Conservation (phyloP, 1,139 yeast species). For the Zygosaccharomyces sapae region DNA sequence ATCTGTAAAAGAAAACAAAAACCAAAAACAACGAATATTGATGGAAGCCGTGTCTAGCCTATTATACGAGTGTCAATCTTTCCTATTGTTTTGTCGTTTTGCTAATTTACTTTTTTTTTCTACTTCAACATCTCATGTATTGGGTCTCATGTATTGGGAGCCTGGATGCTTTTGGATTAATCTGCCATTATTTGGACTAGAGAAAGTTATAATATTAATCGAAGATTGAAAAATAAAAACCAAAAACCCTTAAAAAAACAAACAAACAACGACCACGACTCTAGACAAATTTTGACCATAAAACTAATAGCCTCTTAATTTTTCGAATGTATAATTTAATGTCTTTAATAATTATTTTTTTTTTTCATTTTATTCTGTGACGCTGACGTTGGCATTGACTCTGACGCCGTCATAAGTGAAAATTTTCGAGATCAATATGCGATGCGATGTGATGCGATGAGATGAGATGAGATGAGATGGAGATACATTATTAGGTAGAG, state of each 20-base stretch:
- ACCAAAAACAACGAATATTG: neutral
- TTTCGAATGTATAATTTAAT: neutral
- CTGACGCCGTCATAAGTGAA: slow-evolving; percentile 9
- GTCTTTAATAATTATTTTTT: slow-evolving; percentile 1
- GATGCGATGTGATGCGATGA: slow-evolving; percentile 18
- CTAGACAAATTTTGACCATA: neutral
- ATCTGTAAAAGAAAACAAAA: neutral
- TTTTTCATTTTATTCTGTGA: slow-evolving; percentile 1
- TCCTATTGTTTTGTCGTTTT: neutral
- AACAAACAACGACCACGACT: neutral
- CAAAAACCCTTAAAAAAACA: neutral
- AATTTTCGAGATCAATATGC: slow-evolving; percentile 12
- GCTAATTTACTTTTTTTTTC: neutral
- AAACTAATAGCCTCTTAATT: neutral
- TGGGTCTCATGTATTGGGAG: neutral
- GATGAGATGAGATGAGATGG: slow-evolving; percentile 14
- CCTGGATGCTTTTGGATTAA: neutral
- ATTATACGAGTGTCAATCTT: neutral
- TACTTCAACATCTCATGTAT: neutral
- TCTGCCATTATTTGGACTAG: neutral
- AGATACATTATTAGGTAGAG: neutral
- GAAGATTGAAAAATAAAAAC: too few species aligned
- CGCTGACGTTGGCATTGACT: neutral
- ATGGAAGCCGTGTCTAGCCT: neutral
- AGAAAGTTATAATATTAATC: too few species aligned